These are phyloP conservation scores for Xerophyta viscosa DNA, from an alignment of 106 monocot genomes.

Conservation along the genomic window DNA sequence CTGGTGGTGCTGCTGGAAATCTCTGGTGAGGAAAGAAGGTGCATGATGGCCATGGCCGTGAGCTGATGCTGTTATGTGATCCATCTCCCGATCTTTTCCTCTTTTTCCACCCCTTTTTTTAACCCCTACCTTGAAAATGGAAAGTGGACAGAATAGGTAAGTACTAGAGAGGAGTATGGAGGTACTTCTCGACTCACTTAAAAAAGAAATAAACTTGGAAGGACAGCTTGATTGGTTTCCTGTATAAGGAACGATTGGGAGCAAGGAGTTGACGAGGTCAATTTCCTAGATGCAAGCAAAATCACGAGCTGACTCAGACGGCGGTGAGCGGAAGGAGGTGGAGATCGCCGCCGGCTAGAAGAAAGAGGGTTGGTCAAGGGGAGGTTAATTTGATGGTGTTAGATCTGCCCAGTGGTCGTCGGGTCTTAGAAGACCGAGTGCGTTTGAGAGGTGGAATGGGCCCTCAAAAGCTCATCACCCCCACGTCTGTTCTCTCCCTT, in stretches of 20 bases:
- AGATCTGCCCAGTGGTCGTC: not conserved
- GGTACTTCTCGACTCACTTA: not conserved
- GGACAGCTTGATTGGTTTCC: not conserved
- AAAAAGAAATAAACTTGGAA: not conserved
- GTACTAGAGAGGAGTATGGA: not conserved
- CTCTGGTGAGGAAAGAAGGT: constrained; percentile 43
- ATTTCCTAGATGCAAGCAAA: too few species aligned
- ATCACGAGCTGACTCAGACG: too few species aligned
- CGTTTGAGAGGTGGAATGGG: constrained; percentile 4
- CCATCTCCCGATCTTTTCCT: constrained; percentile 23
- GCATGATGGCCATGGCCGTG: constrained; percentile 50
- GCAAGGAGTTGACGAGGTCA: too few species aligned
- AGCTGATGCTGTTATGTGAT: constrained; percentile 26
- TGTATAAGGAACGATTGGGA: too few species aligned
- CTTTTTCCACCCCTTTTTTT: not conserved
- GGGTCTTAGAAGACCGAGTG: not conserved
- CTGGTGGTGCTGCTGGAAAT: constrained; percentile 42
- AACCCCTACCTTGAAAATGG: constrained; percentile 13
- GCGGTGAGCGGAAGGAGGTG: not conserved
- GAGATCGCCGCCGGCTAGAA: not conserved
- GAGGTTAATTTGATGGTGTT: not conserved
- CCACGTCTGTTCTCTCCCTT: not conserved
- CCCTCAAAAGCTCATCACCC: not conserved
- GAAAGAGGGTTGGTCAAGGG: not conserved
- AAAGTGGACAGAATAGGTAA: constrained; percentile 10